Evolutionary conservation across 176 grass and related monocot genomes (phyloP).

Genomic region (Zoysia japonica): DNA sequence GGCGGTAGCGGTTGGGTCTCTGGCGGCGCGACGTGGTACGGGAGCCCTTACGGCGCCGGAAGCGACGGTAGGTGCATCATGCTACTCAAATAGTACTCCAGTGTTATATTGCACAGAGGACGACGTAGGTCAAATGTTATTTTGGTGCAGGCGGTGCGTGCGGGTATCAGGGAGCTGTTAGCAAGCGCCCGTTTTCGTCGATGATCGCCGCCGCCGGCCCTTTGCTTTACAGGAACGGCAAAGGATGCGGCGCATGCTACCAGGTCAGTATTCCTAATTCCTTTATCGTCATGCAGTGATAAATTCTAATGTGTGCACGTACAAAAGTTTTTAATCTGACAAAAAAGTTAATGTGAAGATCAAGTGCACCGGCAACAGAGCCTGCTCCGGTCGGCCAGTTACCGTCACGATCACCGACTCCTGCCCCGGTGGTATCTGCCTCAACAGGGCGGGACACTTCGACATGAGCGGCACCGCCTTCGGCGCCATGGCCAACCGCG

Average conservation of each 20-base stretch:
- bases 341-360: conserved; percentile 28
- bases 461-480: conserved; percentile 86
- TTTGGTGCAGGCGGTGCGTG: conserved; percentile 67
- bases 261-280: conserved; percentile 32
- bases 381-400: conserved; percentile 69
- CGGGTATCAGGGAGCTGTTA: conserved; percentile 55
- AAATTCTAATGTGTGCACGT: background rate
- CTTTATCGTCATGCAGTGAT: background rate
- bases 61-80: conserved; percentile 54
- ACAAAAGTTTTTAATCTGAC: background rate
- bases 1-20: conserved; percentile 27
- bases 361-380: conserved; percentile 53
- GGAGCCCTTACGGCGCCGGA: conserved; percentile 60
- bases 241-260: conserved; percentile 77
- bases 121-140: too few species aligned
- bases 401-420: conserved; percentile 69
- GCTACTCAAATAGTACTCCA: background rate
- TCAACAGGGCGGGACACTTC: conserved; percentile 44
- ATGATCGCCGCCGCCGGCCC: conserved; percentile 64
- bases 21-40: conserved; percentile 88
- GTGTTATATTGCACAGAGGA: too few species aligned
- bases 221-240: conserved; percentile 63
- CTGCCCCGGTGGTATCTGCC: conserved; percentile 58
- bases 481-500: conserved; percentile 60
- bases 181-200: conserved; percentile 52